Evolutionary conservation across 1,284 basidiomycete genomes (phyloP), one percentile per base, ranked within the genome.

Genomic region (Veloboletus limbatus): DNA sequence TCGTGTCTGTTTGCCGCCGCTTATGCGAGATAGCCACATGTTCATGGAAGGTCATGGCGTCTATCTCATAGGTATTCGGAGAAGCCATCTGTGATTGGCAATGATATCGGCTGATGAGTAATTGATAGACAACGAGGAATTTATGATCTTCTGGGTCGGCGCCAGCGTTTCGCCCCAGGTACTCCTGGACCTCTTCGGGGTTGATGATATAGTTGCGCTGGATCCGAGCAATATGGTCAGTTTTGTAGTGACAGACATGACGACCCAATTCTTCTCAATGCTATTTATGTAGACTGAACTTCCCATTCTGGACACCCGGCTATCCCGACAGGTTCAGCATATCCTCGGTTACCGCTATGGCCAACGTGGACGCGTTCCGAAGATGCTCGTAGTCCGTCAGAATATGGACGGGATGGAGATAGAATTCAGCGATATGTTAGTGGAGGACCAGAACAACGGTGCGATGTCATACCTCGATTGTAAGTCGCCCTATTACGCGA

Each of bases 381-480:
- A 87, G 44, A 78, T 97, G 49, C 70, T 85, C 28, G 76, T 98
- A 38, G 91, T 92, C 0, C 79, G 97, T 13, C 97, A 99, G 66
- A 93, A 97, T 63, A 74, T 93, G 62, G 97, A 99, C 64, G 95
- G 85, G 9, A 77, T 84, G 49, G 97, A 99, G 71, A 82, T 99
- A 43, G 97, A 99, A 65, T 95, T 96, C 59, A 92, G 90, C 53
- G 97, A 99, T 71, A 90, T 96, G 83, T 75, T 99, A 13, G 83
- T 97, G 11, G 97, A 99, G 71, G 97, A 99, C 69, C 83, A 88
- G 65, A 99, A 99, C 67, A 97, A 97, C 60, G 95, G 92, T 36
- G 88, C 88, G 0, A 82, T 97, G 81, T 84, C 86, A 2, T 94
- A 94, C 68, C 68, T 85, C 6, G 90, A 95, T 64, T 92, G 92